These are phyloP conservation scores for Fraxinus greggii DNA, from an alignment of 305 asterid species.

Conservation along the genomic window DNA sequence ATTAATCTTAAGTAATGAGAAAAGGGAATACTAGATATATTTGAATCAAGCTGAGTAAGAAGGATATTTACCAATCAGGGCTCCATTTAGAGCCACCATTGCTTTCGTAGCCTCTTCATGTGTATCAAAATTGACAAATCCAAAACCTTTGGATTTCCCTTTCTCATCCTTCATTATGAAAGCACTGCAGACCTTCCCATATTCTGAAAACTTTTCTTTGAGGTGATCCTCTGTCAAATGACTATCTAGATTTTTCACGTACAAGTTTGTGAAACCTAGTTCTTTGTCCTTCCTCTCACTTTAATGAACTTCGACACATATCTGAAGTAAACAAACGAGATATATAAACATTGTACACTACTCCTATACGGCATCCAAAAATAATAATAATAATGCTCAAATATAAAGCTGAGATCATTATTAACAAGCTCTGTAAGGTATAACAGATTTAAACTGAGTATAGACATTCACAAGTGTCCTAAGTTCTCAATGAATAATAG, in stretches of 20 bases:
- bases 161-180: conserved; percentile 36
- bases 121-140: conserved; percentile 43
- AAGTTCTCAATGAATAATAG: neutral
- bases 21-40: neutral
- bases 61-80: conserved; percentile 31
- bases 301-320: conserved; percentile 42
- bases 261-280: conserved; percentile 32
- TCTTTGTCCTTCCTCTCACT: conserved; percentile 31
- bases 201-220: conserved; percentile 33
- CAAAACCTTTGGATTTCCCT: conserved; percentile 43
- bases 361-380: neutral
- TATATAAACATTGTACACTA: neutral
- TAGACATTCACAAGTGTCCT: neutral
- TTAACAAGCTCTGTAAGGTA: neutral
- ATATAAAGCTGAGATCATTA: neutral
- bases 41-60: neutral
- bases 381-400: neutral
- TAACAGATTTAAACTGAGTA: neutral
- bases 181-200: conserved; percentile 37
- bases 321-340: conserved; percentile 28
- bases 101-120: conserved; percentile 46
- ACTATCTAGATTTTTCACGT: conserved; percentile 41
- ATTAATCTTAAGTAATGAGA: neutral
- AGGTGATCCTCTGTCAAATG: conserved; percentile 37
- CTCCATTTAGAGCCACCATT: conserved; percentile 35